These are phyloP conservation scores for Termitomyces sp. DNA, from an alignment of 768 basidiomycete species.

Conservation along the genomic window DNA sequence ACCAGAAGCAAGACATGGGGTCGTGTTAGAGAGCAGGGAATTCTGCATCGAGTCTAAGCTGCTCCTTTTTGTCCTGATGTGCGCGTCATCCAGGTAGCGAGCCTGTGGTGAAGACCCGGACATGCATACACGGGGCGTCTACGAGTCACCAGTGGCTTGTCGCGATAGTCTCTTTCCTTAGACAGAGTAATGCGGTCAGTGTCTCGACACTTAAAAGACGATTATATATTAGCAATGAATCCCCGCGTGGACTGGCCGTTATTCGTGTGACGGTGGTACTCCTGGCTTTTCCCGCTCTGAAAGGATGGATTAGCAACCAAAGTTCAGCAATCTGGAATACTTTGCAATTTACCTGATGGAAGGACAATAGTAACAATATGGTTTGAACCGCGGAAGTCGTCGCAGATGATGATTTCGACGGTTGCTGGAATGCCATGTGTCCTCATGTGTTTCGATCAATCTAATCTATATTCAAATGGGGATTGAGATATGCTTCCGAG, in stretches of 20 bases:
- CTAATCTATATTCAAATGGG: neutral
- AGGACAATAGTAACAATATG: neutral
- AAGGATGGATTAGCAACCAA: neutral
- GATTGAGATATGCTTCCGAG: neutral
- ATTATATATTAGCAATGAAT: neutral
- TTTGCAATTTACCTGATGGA: neutral
- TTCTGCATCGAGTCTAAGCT: slow-evolving; percentile 11
- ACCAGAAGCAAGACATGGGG: slow-evolving; percentile 2
- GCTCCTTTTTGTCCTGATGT: slow-evolving; percentile 2
- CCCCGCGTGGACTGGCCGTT: neutral
- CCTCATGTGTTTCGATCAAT: neutral
- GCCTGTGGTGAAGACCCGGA: slow-evolving; percentile 11
- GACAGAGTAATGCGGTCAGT: neutral
- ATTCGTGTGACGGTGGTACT: neutral
- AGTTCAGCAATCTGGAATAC: too few relatives aligned
- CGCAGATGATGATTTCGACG: too few relatives aligned
- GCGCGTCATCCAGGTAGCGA: slow-evolving; percentile 11
- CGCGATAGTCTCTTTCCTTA: neutral
- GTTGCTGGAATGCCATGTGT: too few relatives aligned
- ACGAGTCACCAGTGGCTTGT: neutral
- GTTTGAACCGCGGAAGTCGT: neutral
- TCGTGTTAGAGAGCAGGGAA: slow-evolving; percentile 2
- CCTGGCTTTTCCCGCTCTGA: neutral
- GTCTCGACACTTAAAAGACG: neutral
- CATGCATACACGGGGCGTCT: slow-evolving; percentile 10